Evolutionary conservation across 441 rosid species (phyloP).

Genomic region (Adansonia gregorii): DNA sequence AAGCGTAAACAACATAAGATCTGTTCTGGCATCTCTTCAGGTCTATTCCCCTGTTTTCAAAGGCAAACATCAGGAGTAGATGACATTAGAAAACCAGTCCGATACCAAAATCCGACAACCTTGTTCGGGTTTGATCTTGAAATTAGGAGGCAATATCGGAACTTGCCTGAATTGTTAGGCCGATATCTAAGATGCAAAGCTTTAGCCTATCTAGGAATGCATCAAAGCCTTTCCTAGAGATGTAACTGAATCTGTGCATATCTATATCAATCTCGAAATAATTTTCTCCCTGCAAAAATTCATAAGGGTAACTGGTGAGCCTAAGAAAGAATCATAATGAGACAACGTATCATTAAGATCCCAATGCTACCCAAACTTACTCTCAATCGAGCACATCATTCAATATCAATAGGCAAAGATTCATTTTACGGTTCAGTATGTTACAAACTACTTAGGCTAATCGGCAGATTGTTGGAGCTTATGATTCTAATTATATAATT

Average conservation of each 20-base stretch:
- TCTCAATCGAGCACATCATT: background rate
- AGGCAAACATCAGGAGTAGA: constrained; percentile 23
- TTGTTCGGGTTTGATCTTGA: background rate
- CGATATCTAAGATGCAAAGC: constrained; percentile 70
- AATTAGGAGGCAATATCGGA: background rate
- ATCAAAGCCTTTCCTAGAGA: constrained; percentile 88
- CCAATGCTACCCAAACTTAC: background rate
- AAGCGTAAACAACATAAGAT: constrained; percentile 73
- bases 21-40: constrained; percentile 84
- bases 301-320: background rate
- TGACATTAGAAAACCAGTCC: background rate
- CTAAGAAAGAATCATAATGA: background rate
- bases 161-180: constrained; percentile 87
- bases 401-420: background rate
- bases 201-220: constrained; percentile 80
- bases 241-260: constrained; percentile 90
- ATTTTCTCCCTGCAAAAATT: constrained; percentile 61
- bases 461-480: background rate
- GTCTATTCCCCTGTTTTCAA: constrained; percentile 71
- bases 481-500: background rate
- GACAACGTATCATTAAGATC: background rate
- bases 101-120: background rate
- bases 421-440: background rate
- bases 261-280: constrained; percentile 89
- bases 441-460: background rate